These are phyloP conservation scores for Leishmania gerbilli DNA, from an alignment of 208 protist genomes.

Conservation along the genomic window DNA sequence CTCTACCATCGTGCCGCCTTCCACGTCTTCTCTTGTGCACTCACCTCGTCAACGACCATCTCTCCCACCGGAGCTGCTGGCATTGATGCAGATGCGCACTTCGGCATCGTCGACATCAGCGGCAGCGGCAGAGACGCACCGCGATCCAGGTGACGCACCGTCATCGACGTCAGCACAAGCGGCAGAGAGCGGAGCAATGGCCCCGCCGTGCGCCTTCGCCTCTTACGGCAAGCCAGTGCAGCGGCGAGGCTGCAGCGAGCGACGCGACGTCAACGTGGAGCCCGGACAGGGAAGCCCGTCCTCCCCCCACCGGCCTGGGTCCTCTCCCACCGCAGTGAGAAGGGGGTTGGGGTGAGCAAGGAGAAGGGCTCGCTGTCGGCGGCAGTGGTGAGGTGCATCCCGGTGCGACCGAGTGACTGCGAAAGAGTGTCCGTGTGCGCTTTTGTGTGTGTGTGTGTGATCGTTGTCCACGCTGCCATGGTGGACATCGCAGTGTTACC, in stretches of 20 bases:
- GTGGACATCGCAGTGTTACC: not conserved
- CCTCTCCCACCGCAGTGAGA: constrained; percentile 1
- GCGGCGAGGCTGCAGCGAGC: constrained; percentile 27
- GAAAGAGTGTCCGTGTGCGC: not conserved
- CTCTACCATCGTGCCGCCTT: not conserved
- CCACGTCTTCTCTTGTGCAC: not conserved
- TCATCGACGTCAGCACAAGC: not conserved
- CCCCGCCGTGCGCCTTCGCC: not conserved
- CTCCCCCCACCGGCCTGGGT: not conserved
- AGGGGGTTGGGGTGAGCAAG: not conserved
- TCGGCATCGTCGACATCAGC: not conserved
- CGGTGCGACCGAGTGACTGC: not conserved
- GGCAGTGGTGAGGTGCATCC: not conserved
- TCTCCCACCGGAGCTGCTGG: constrained; percentile 23
- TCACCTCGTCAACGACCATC: not conserved
- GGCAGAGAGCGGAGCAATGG: not conserved
- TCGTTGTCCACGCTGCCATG: not conserved
- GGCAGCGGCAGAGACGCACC: not conserved
- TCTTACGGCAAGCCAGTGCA: not conserved
- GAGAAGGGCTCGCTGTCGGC: not conserved
- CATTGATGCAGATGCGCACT: constrained; percentile 15
- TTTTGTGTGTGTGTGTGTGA: not conserved
- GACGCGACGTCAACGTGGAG: constrained; percentile 26
- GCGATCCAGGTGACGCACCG: not conserved
- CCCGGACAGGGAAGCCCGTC: not conserved